These are phyloP conservation scores for Aspergillus sp. DNA, from an alignment of 2,329 filamentous ascomycete species.

Conservation along the genomic window DNA sequence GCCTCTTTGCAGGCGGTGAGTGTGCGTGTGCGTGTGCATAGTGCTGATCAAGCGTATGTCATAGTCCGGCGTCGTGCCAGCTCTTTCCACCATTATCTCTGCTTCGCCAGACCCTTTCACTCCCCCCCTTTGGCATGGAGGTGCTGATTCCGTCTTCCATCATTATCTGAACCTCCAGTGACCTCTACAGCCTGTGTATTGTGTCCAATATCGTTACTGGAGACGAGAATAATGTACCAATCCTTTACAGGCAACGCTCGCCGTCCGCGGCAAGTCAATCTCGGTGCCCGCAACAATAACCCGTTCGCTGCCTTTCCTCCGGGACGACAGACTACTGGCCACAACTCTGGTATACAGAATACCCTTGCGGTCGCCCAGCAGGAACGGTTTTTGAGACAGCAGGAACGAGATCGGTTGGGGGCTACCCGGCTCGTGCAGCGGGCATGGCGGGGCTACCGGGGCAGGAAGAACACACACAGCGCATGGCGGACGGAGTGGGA, in stretches of 20 bases:
- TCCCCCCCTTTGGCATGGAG: slow-evolving; percentile 19
- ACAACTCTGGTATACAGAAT: slow-evolving; percentile 59
- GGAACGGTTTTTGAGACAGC: slow-evolving; percentile 70
- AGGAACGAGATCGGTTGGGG: slow-evolving; percentile 67
- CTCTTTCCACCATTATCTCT: slow-evolving; percentile 4
- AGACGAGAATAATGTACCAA: slow-evolving; percentile 61
- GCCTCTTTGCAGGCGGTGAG: not conserved
- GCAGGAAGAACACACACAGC: slow-evolving; percentile 51
- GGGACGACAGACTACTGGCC: slow-evolving; percentile 48
- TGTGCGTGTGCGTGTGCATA: slow-evolving; percentile 9
- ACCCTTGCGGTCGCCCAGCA: slow-evolving; percentile 80
- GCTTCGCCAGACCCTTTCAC: slow-evolving; percentile 8
- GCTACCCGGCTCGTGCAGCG: slow-evolving; percentile 68
- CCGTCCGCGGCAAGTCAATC: slow-evolving; percentile 83
- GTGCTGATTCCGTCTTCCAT: slow-evolving; percentile 8
- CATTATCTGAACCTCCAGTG: slow-evolving; percentile 9
- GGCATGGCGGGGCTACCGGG: slow-evolving; percentile 69
- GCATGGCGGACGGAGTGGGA: slow-evolving; percentile 57
- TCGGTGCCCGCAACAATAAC: slow-evolving; percentile 75
- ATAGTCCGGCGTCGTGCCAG: slow-evolving; percentile 14
- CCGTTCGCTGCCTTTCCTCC: slow-evolving; percentile 60
- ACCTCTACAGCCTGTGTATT: slow-evolving; percentile 2
- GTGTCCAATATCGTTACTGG: slow-evolving; percentile 2
- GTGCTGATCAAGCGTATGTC: slow-evolving; percentile 19
- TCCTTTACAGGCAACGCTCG: slow-evolving; percentile 84